Percentiles rank a stretch among this genome's conserved stretches.
These are phyloP conservation scores for Malus orientalis DNA, from an alignment of 306 rosid species.

Conservation along the genomic window DNA sequence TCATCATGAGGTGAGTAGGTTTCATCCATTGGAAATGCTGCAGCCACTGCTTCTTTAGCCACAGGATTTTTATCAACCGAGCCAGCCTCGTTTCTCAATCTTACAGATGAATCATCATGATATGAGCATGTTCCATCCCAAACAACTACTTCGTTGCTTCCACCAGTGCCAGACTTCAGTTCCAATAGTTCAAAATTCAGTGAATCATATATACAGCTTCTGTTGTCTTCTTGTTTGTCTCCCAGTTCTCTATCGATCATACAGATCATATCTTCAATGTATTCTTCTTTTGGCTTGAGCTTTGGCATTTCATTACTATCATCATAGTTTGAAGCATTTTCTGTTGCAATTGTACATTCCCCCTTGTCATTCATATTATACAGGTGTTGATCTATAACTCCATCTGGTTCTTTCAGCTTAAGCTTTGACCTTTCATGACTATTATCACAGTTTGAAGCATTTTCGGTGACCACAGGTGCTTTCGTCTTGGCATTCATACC, in stretches of 20 bases:
- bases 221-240: conserved; percentile 20
- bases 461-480: too few species aligned
- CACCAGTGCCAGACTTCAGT: conserved; percentile 2
- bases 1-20: conserved; percentile 7
- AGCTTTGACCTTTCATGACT: too few species aligned
- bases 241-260: conserved; percentile 20
- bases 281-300: conserved; percentile 6
- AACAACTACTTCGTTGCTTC: background rate
- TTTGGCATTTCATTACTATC: conserved; percentile 1
- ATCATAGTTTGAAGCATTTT: conserved; percentile 6
- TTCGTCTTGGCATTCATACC: too few species aligned
- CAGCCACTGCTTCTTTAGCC: background rate
- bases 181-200: conserved; percentile 26
- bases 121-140: conserved; percentile 3
- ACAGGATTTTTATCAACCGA: background rate
- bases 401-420: too few species aligned
- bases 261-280: conserved; percentile 30
- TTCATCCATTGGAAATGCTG: background rate
- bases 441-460: too few species aligned
- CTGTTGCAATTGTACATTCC: background rate
- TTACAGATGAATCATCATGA: background rate
- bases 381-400: background rate
- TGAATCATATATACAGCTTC: conserved; percentile 20
- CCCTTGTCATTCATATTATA: background rate
- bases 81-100: conserved; percentile 12